Conservation (phyloP, 495 filamentous ascomycete genomes). For the Aspergillus egyptiacus region DNA sequence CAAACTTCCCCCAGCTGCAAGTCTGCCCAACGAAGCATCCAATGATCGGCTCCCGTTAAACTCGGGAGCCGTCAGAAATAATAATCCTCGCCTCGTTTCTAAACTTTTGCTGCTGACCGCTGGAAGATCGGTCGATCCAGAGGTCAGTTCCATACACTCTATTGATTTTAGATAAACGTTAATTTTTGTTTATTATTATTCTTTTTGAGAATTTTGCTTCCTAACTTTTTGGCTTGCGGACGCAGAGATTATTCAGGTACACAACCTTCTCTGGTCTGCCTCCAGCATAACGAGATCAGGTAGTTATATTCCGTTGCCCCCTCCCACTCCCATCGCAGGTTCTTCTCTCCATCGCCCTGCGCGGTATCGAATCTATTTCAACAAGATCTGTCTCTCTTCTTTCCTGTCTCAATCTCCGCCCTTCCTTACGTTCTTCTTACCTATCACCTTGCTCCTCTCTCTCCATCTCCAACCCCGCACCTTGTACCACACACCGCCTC, state of each 20-base stretch:
- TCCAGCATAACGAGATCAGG: not conserved
- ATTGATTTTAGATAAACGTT: not conserved
- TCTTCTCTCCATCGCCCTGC: constrained; percentile 18
- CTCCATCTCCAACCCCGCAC: constrained; percentile 2
- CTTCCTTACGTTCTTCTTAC: constrained; percentile 11
- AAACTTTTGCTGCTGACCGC: constrained; percentile 34
- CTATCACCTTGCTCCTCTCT: constrained; percentile 22
- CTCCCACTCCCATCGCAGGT: constrained; percentile 23
- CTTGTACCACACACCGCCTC: constrained; percentile 20
- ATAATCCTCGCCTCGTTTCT: constrained; percentile 24
- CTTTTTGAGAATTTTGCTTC: constrained; percentile 5
- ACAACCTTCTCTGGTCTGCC: constrained; percentile 1
- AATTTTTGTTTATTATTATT: not conserved
- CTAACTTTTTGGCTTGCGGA: constrained; percentile 2
- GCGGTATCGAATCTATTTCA: constrained; percentile 2
- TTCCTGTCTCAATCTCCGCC: constrained; percentile 10
- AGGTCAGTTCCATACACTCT: too few relatives aligned
- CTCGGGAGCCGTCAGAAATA: constrained; percentile 31
- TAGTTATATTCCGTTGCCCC: constrained; percentile 23
- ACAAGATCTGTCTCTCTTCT: constrained; percentile 11
- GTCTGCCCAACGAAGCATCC: constrained; percentile 50
- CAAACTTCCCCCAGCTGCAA: constrained; percentile 28
- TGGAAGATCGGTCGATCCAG: constrained; percentile 15
- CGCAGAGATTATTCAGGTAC: constrained; percentile 10
- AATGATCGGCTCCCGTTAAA: constrained; percentile 31